These are phyloP conservation scores for Pseudopyricularia javanii DNA, from an alignment of 2,329 filamentous ascomycete genomes.

Conservation along the genomic window DNA sequence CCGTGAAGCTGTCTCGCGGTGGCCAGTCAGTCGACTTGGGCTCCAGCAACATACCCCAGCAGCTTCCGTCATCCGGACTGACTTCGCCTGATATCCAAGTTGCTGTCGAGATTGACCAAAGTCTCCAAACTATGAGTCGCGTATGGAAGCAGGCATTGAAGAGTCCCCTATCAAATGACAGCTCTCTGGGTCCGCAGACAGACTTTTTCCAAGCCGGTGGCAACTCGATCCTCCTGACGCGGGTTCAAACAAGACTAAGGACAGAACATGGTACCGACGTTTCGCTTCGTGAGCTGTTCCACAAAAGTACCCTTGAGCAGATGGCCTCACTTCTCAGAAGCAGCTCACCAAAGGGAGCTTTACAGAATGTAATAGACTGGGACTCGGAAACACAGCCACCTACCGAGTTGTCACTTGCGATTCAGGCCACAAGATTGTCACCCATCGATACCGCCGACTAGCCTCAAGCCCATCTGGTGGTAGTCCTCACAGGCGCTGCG, in stretches of 20 bases:
- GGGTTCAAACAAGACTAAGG: conserved; percentile 16
- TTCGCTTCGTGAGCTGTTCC: not conserved
- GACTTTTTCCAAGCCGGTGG: conserved; percentile 18
- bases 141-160: not conserved
- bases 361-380: no score
- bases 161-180: not conserved
- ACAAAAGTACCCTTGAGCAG: not conserved
- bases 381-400: conserved; percentile 9
- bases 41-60: not conserved
- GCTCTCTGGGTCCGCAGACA: conserved; percentile 8
- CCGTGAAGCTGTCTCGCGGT: not conserved
- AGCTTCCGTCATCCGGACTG: no score
- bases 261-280: not conserved
- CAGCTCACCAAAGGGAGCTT: no score
- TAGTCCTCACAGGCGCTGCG: not conserved
- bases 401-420: not conserved
- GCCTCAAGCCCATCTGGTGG: not conserved
- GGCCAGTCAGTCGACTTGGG: not conserved
- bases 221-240: conserved; percentile 16
- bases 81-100: not conserved
- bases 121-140: not conserved
- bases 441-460: not conserved
- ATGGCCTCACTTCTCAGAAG: not conserved
- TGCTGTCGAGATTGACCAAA: no score
- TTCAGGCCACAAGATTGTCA: not conserved